These are phyloP conservation scores for Ehretia macrophylla DNA, from an alignment of 257 asterid species.

Conservation along the genomic window DNA sequence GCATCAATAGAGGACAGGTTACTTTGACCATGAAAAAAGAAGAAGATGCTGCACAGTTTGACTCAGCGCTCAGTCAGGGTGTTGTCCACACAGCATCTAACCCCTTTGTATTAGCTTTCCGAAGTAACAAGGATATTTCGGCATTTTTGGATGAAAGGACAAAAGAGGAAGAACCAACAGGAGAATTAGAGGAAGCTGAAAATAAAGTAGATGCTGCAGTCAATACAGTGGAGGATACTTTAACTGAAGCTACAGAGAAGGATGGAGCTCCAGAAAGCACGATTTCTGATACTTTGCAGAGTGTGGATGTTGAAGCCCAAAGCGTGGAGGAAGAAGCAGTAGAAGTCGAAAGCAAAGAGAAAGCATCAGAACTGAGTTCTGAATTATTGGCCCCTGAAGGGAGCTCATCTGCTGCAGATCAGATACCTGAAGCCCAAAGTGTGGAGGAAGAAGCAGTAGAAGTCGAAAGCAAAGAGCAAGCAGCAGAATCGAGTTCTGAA, in stretches of 20 bases:
- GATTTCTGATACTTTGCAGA: slow-evolving; percentile 18
- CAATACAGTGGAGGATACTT: slow-evolving; percentile 6
- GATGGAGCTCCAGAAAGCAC: slow-evolving; percentile 13
- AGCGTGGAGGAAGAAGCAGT: slow-evolving; percentile 24
- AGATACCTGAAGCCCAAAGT: slow-evolving; percentile 24
- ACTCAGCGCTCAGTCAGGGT: slow-evolving; percentile 50
- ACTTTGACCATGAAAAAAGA: slow-evolving; percentile 91
- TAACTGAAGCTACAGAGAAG: slow-evolving; percentile 21
- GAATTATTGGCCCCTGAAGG: slow-evolving; percentile 23
- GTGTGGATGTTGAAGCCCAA: slow-evolving; percentile 21
- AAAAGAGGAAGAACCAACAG: slow-evolving; percentile 32
- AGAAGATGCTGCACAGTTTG: slow-evolving; percentile 52
- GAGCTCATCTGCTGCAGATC: slow-evolving; percentile 27
- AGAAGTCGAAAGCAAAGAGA: slow-evolving; percentile 18
- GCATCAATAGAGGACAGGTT: slow-evolving; percentile 68
- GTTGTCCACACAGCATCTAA: slow-evolving; percentile 65
- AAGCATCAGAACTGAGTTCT: slow-evolving; percentile 18
- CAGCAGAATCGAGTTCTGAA: slow-evolving; percentile 9
- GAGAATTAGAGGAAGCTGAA: slow-evolving; percentile 9
- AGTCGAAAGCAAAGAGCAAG: slow-evolving; percentile 14
- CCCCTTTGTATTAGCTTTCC: slow-evolving; percentile 83
- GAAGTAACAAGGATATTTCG: slow-evolving; percentile 57
- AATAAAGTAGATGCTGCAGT: slow-evolving; percentile 5
- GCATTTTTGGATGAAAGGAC: slow-evolving; percentile 64
- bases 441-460: slow-evolving; percentile 25